Conservation (phyloP, 2,329 filamentous ascomycete genomes). For the Verticillium alfalfae region DNA sequence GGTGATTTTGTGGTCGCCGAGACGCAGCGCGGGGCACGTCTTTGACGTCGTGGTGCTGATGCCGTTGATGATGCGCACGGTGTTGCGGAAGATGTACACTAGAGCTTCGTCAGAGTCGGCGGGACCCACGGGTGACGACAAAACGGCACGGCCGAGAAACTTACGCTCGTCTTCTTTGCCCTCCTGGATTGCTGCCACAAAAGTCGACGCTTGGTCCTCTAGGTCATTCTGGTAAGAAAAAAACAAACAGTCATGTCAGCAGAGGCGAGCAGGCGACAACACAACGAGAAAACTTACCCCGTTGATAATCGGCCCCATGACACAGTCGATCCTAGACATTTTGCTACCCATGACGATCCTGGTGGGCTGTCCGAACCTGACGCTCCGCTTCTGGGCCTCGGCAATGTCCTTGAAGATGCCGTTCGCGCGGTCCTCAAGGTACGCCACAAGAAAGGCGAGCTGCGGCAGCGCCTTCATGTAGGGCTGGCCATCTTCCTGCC, state of each 20-base stretch:
- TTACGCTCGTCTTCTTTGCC: slow-evolving; percentile 29
- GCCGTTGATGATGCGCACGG: slow-evolving; percentile 49
- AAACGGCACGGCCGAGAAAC: not conserved
- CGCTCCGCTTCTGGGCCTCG: slow-evolving; percentile 61
- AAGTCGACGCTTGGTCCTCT: slow-evolving; percentile 9
- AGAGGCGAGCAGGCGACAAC: not conserved
- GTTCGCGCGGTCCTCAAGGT: slow-evolving; percentile 53
- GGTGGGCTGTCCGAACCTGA: slow-evolving; percentile 57
- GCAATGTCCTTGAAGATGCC: slow-evolving; percentile 63
- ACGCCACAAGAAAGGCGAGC: slow-evolving; percentile 57
- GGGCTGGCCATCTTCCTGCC: slow-evolving; percentile 36
- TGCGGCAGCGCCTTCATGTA: slow-evolving; percentile 50
- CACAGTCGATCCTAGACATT: slow-evolving; percentile 50
- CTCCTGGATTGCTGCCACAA: slow-evolving; percentile 36
- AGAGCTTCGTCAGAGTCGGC: not conserved
- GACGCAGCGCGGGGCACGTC: slow-evolving; percentile 31
- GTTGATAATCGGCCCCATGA: slow-evolving; percentile 38
- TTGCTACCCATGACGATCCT: slow-evolving; percentile 36
- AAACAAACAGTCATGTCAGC: not conserved
- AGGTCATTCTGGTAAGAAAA: not conserved
- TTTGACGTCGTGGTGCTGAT: slow-evolving; percentile 44
- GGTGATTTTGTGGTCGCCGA: slow-evolving; percentile 39
- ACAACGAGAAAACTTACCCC: slow-evolving; percentile 21
- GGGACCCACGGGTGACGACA: not conserved
- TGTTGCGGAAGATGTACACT: slow-evolving; percentile 55